phyloP scores from a whole-genome alignment of 78 protist genomes.

The Bigelowiella natans region DNA sequence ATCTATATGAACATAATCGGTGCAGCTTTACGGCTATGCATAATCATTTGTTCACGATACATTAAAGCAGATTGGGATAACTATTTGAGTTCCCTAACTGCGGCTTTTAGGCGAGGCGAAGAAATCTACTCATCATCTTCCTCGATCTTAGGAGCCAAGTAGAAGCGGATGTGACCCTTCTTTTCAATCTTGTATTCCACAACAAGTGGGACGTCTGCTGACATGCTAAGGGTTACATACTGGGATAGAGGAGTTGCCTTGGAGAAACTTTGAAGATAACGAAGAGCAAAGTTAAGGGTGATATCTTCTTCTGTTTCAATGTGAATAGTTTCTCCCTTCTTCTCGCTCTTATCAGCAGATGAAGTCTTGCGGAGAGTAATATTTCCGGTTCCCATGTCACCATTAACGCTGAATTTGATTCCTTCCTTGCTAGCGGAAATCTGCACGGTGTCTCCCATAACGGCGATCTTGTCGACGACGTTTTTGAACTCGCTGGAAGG shows the following conservation, averaged over 20 bases:
- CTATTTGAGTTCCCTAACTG: too few relatives aligned
- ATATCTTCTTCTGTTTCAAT: conserved; percentile 20
- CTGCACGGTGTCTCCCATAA: conserved; percentile 29
- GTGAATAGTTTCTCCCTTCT: background rate
- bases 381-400: conserved; percentile 27
- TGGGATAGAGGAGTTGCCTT: background rate
- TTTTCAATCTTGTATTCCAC: conserved; percentile 17
- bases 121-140: too few relatives aligned
- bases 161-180: conserved; percentile 12
- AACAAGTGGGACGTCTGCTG: background rate
- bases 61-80: too few relatives aligned
- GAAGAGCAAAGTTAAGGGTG: conserved; percentile 23
- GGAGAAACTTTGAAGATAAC: conserved; percentile 26
- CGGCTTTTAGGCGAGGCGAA: too few relatives aligned
- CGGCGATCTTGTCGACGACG: conserved; percentile 11
- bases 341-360: background rate
- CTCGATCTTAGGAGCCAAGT: conserved; percentile 38
- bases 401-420: conserved; percentile 22
- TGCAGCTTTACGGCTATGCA: too few relatives aligned
- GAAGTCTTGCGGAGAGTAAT: background rate
- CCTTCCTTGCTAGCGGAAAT: conserved; percentile 20
- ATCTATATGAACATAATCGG: too few relatives aligned
- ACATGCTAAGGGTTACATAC: background rate
- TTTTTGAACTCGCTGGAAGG: conserved; percentile 16
- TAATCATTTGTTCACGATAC: too few relatives aligned